Evolutionary conservation across 163 green algal genomes (phyloP).

Genomic region (Chlamydomonas reinhardtii): DNA sequence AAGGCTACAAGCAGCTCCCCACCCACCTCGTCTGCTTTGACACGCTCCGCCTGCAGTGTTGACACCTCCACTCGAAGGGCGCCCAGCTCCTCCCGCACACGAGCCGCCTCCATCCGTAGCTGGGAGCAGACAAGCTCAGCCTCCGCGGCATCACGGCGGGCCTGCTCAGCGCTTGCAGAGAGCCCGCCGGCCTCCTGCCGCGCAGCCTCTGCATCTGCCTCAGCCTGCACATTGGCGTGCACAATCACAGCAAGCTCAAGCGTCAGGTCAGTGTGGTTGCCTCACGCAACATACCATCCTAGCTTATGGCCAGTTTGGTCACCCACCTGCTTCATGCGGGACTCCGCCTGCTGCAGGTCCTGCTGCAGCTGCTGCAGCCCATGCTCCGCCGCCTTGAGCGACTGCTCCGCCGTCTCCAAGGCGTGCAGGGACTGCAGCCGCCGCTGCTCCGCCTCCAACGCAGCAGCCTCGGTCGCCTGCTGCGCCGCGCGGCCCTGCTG

Average conservation of each 20-base stretch:
- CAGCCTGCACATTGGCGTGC: background rate
- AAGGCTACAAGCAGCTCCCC: too few relatives aligned
- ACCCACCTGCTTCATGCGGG: constrained; percentile 51
- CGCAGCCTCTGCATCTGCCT: background rate
- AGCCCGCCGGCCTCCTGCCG: background rate
- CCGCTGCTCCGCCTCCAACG: constrained; percentile 11
- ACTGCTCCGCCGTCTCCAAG: constrained; percentile 31
- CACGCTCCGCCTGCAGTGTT: too few relatives aligned
- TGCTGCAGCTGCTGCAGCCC: constrained; percentile 40
- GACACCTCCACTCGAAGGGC: background rate
- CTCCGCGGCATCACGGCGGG: background rate
- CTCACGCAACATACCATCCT: too few relatives aligned
- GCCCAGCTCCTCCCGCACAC: background rate
- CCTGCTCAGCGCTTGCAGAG: background rate
- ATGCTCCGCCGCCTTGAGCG: constrained; percentile 8
- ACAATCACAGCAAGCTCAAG: background rate
- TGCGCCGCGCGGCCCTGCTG: background rate
- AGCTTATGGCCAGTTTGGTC: background rate
- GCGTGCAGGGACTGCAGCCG: constrained; percentile 6
- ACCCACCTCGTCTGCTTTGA: too few relatives aligned
- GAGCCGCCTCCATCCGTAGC: background rate
- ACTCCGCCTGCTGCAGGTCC: constrained; percentile 35
- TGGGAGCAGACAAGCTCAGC: background rate
- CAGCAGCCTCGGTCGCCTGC: background rate
- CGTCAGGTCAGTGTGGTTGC: too few relatives aligned